Conservation (phyloP, 2,329 filamentous ascomycete species). For the Pseudogymnoascus sp. region DNA sequence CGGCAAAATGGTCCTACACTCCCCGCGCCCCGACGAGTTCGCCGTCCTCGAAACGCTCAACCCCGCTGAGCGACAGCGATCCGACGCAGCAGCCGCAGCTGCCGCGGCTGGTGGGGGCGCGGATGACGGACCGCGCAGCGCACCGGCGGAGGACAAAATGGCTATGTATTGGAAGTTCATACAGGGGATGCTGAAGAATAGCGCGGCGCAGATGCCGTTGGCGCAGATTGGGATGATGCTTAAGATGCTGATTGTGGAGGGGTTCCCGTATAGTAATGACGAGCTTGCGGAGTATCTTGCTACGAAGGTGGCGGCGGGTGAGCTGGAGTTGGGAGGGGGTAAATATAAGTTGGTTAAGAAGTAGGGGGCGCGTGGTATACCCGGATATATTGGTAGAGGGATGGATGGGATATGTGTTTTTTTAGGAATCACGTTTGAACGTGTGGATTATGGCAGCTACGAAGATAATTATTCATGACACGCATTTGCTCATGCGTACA, state of each 20-base stretch:
- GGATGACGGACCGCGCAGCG: slow-evolving; percentile 34
- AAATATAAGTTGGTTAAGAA: slow-evolving; percentile 60
- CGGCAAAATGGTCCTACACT: slow-evolving; percentile 56
- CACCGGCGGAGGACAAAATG: slow-evolving; percentile 50
- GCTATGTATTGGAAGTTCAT: slow-evolving; percentile 87
- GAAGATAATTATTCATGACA: neutral
- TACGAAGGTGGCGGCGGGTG: slow-evolving; percentile 65
- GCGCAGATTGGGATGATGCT: slow-evolving; percentile 87
- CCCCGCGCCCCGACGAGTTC: slow-evolving; percentile 46
- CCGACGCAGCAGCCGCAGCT: slow-evolving; percentile 21
- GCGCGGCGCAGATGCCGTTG: slow-evolving; percentile 69
- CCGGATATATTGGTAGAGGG: neutral
- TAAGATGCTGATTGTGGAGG: slow-evolving; percentile 80
- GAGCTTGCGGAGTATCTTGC: slow-evolving; percentile 74
- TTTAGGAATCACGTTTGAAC: neutral
- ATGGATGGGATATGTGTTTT: neutral
- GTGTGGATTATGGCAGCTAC: neutral
- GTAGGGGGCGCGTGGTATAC: slow-evolving; percentile 23
- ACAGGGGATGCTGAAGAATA: slow-evolving; percentile 89
- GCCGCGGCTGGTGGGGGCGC: slow-evolving; percentile 19
- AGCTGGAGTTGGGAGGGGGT: slow-evolving; percentile 60
- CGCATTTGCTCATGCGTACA: neutral
- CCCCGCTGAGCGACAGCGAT: slow-evolving; percentile 28
- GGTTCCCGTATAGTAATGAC: slow-evolving; percentile 83
- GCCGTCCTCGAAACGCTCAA: slow-evolving; percentile 59